Conservation (phyloP, 768 basidiomycete species). For the Trametes sanguinea region DNA sequence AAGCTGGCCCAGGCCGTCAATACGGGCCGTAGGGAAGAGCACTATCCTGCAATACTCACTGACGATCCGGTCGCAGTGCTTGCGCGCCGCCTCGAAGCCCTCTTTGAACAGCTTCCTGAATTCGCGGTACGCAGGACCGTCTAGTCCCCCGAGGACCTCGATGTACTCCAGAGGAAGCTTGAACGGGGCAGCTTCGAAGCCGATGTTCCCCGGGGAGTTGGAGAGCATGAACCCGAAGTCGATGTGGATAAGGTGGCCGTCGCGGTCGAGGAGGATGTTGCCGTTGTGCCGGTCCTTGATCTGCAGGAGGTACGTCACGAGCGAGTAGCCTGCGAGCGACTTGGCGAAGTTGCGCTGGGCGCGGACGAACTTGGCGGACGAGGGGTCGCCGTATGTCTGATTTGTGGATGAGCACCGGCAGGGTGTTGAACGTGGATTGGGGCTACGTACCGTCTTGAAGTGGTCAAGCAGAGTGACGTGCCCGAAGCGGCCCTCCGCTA, state of each 20-base stretch:
- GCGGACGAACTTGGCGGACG: constrained; percentile 82
- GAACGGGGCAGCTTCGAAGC: constrained; percentile 99
- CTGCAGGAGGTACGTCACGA: constrained; percentile 95
- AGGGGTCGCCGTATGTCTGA: constrained; percentile 88
- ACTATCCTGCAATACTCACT: constrained; percentile 52
- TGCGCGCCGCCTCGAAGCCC: constrained; percentile 91
- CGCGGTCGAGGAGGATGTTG: constrained; percentile 93
- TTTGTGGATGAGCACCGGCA: not conserved
- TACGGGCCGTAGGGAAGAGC: not conserved
- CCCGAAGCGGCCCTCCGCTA: constrained; percentile 77
- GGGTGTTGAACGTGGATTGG: not conserved
- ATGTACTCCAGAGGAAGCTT: constrained; percentile 94
- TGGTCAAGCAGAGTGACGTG: constrained; percentile 92
- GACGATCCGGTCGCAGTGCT: constrained; percentile 95
- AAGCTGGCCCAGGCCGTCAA: constrained; percentile 40
- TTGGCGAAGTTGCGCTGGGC: constrained; percentile 95
- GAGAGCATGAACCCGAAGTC: constrained; percentile 99
- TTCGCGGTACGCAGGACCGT: constrained; percentile 73
- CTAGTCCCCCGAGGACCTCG: constrained; percentile 89
- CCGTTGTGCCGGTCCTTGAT: constrained; percentile 99
- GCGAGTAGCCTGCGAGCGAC: constrained; percentile 91
- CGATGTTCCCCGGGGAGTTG: constrained; percentile 96
- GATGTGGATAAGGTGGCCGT: constrained; percentile 94
- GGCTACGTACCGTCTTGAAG: constrained; percentile 71
- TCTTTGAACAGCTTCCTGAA: constrained; percentile 88